phyloP scores from a whole-genome alignment of 2,329 filamentous ascomycete genomes.

The Tolypocladium inflatum region DNA sequence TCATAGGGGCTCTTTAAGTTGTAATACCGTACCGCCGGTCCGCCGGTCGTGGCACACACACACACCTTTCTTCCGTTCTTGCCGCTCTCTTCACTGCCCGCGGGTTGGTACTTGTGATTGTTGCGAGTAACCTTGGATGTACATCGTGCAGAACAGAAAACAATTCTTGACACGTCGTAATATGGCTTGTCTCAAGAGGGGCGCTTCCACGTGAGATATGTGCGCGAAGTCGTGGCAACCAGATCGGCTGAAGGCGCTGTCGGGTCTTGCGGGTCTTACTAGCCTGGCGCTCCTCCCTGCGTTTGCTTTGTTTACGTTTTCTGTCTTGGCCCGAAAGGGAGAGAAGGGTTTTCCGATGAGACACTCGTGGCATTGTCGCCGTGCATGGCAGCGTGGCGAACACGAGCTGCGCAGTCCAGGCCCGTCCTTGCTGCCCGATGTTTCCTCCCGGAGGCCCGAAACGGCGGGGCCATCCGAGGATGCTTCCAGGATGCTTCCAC shows the following conservation, averaged over 20 bases:
- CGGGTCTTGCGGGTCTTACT: background rate
- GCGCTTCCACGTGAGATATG: background rate
- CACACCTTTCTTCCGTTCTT: background rate
- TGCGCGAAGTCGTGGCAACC: background rate
- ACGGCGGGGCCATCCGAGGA: background rate
- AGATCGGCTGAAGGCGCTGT: background rate
- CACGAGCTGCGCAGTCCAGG: background rate
- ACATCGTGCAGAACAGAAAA: background rate
- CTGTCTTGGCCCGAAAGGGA: background rate
- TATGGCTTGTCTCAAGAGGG: background rate
- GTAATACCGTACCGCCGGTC: background rate
- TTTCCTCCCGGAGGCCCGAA: background rate
- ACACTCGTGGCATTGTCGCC: background rate
- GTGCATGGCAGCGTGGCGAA: background rate
- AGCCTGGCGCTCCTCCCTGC: background rate
- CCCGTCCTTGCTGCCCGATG: background rate
- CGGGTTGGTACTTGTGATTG: background rate
- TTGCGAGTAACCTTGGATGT: background rate
- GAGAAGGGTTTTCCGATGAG: background rate
- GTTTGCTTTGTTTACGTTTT: background rate
- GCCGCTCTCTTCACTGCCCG: background rate
- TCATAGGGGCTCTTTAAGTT: background rate
- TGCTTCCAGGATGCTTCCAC: background rate
- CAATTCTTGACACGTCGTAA: background rate
- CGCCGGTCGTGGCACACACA: background rate